Base-by-base conservation (phyloP, 2,329 filamentous ascomycete genomes). In the Thelonectria rubi region DNA sequence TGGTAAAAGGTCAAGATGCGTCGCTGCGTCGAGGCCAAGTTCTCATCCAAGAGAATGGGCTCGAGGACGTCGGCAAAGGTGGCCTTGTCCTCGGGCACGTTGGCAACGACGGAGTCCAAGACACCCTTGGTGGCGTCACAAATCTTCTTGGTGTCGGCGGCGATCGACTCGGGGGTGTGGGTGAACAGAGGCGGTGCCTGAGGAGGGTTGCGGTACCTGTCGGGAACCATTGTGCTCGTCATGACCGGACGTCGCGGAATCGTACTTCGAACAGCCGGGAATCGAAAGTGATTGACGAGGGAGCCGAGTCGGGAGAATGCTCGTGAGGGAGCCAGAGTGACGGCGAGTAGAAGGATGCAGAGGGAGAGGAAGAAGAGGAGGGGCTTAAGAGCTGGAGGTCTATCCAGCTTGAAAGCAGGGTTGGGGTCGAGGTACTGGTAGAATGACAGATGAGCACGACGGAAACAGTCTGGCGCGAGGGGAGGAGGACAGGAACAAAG, bases 1-100 rank as follows among this genome's bases (percentile, higher is more conserved):
- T 93, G 90, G 76, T 94, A 94, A 78, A 95, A 94, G 66, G 88
- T 88, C 55, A 94, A 79, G 66, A 93, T 93, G 62, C 88, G 83
- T 49, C 82, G 78, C 64, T 84, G 81, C 24, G 91, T 80, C 1
- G 82, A 81, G 67, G 84, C 81, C 43, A 81, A 73, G 75, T 94
- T 91, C 78, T 93, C 90, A 70, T 91, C 91, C 51, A 87, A 81
- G 26, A 91, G 87, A 73, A 95, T 88, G 17, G 93, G 93, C 30
- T 82, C 78, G 52, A 87, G 74, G 51, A 86, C 82, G n/a, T 82
- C 81, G 54, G 79, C 76, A 68, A 87, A 88, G n/a, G 78, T 84
- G 21, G 83, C 82, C 62, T 82, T 79, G 59, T 81, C 79, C 10
- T 78, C 74, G 37, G 83, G 81, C 55, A 90, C 79, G n/a, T 87